phyloP scores from a whole-genome alignment of 1,139 yeast species.

The Wickerhamomyces sp. region DNA sequence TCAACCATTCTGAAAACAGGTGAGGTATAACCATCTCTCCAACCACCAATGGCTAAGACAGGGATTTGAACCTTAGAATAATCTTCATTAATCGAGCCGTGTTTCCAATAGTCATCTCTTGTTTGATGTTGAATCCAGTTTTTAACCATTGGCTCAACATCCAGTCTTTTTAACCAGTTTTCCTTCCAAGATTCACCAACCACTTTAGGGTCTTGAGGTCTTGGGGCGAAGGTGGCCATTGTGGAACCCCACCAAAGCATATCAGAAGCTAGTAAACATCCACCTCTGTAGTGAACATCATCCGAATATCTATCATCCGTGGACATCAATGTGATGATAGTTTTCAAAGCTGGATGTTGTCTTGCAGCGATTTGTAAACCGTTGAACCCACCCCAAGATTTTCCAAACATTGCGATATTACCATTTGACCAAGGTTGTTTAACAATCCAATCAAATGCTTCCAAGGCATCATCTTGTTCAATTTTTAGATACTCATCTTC shows the following conservation, averaged over 20 bases:
- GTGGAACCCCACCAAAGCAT: slow-evolving; percentile 46
- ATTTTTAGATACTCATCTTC: slow-evolving; percentile 35
- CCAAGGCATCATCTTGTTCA: slow-evolving; percentile 39
- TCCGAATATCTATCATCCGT: slow-evolving; percentile 41
- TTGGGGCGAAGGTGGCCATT: slow-evolving; percentile 36
- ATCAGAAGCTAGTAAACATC: slow-evolving; percentile 37
- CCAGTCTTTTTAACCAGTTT: slow-evolving; percentile 34
- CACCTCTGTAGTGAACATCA: slow-evolving; percentile 42
- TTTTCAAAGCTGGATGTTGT: slow-evolving; percentile 39
- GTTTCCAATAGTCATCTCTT: slow-evolving; percentile 40
- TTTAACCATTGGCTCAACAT: slow-evolving; percentile 33
- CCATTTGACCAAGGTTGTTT: slow-evolving; percentile 39
- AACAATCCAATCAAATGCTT: slow-evolving; percentile 37
- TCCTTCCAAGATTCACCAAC: slow-evolving; percentile 35
- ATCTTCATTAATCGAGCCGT: slow-evolving; percentile 38
- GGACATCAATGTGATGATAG: slow-evolving; percentile 37
- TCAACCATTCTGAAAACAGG: slow-evolving; percentile 38
- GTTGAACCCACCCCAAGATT: slow-evolving; percentile 45
- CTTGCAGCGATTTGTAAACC: slow-evolving; percentile 39
- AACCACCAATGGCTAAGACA: slow-evolving; percentile 38
- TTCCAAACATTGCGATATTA: slow-evolving; percentile 40
- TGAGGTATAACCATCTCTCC: slow-evolving; percentile 40
- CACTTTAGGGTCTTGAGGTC: slow-evolving; percentile 38
- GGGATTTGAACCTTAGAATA: slow-evolving; percentile 35
- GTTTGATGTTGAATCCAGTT: slow-evolving; percentile 38